Evolutionary conservation across 805 yeast genomes (phyloP).

Genomic region (Candida glaebosa): DNA sequence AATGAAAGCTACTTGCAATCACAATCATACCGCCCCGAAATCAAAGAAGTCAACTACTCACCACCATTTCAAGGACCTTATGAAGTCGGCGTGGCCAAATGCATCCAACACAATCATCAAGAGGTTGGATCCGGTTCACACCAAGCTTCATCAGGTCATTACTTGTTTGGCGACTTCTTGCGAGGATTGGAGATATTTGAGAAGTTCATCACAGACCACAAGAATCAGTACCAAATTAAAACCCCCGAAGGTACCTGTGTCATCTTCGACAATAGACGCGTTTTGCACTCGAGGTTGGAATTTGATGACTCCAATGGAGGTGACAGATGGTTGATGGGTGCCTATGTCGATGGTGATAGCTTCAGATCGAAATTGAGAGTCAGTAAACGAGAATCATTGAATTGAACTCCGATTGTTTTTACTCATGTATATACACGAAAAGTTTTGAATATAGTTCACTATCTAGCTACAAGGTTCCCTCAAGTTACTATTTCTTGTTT

Average conservation of each 20-base stretch:
- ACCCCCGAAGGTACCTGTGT: conserved; percentile 60
- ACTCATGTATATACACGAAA: too few relatives aligned
- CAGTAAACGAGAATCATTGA: conserved; percentile 11
- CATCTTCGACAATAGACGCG: conserved; percentile 66
- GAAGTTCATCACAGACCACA: conserved; percentile 46
- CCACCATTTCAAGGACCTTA: conserved; percentile 85
- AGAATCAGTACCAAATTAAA: conserved; percentile 53
- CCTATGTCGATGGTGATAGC: conserved; percentile 70
- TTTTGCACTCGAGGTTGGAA: conserved; percentile 58
- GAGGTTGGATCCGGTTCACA: conserved; percentile 4
- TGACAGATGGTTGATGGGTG: conserved; percentile 71
- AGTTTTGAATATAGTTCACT: too few relatives aligned
- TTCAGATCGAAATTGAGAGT: conserved; percentile 57
- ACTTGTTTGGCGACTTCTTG: conserved; percentile 50
- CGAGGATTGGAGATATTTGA: conserved; percentile 64
- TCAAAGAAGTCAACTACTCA: conserved; percentile 65
- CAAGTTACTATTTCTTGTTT: too few relatives aligned
- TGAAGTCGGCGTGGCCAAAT: conserved; percentile 50
- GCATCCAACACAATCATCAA: conserved; percentile 10
- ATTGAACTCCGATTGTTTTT: too few relatives aligned
- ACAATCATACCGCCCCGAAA: conserved; percentile 18
- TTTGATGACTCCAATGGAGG: conserved; percentile 44
- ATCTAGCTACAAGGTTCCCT: too few relatives aligned
- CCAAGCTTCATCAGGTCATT: conserved; percentile 15
- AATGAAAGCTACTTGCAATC: conserved; percentile 21